phyloP scores from a whole-genome alignment of 2,329 filamentous ascomycete genomes.

The Calonectria ilicicola region DNA sequence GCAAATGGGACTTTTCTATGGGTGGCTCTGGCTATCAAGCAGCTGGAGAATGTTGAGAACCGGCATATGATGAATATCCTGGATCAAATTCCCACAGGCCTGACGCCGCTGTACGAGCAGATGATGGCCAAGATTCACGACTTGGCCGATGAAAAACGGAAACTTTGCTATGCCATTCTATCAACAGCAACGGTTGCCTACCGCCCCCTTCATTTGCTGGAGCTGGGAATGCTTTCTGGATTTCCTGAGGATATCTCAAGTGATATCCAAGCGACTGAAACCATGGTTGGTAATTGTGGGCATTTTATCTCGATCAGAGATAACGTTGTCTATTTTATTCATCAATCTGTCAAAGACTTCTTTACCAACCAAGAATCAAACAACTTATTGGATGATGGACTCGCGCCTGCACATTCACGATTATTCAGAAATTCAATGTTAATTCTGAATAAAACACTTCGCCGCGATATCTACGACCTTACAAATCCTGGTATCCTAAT shows the following conservation, averaged over 20 bases:
- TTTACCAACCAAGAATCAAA: constrained; percentile 41
- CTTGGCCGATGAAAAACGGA: constrained; percentile 36
- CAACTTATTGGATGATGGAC: constrained; percentile 34
- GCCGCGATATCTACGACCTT: constrained; percentile 51
- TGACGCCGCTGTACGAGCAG: constrained; percentile 51
- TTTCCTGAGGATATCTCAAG: constrained; percentile 11
- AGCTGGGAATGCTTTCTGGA: constrained; percentile 44
- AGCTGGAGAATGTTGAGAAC: not conserved
- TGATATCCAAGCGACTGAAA: constrained; percentile 24
- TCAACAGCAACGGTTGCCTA: constrained; percentile 43
- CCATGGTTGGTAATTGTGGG: constrained; percentile 49
- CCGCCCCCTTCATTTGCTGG: constrained; percentile 50
- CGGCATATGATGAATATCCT: not conserved
- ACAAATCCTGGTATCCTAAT: constrained; percentile 20
- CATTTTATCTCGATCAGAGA: constrained; percentile 53
- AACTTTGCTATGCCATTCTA: constrained; percentile 52
- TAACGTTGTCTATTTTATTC: constrained; percentile 49
- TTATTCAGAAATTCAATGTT: constrained; percentile 52
- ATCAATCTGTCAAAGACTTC: constrained; percentile 58
- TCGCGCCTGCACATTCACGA: constrained; percentile 37
- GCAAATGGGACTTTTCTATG: not conserved
- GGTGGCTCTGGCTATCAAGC: not conserved
- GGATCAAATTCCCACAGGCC: constrained; percentile 35
- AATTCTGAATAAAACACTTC: constrained; percentile 43
- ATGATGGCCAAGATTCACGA: constrained; percentile 51